phyloP scores from a whole-genome alignment of 2,329 filamentous ascomycete species.

The Tolypocladium nubicola region DNA sequence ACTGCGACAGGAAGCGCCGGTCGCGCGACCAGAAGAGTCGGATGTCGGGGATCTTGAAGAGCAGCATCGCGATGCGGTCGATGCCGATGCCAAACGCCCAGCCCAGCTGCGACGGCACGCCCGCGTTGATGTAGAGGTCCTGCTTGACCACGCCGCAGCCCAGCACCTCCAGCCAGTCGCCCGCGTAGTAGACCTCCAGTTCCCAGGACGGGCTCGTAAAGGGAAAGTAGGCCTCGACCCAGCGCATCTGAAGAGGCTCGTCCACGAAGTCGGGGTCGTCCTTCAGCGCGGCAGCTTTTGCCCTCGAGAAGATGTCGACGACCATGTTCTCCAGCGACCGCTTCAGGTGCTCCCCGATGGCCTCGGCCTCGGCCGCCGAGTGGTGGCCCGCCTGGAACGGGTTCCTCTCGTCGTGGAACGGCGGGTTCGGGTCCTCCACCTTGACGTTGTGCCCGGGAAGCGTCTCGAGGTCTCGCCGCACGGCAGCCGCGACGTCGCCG shows the following conservation, averaged over 20 bases:
- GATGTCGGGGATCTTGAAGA: conserved; percentile 94
- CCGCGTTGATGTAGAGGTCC: conserved; percentile 66
- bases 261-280: conserved; percentile 38
- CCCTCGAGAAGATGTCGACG: conserved; percentile 75
- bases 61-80: conserved; percentile 92
- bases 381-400: conserved; percentile 69
- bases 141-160: conserved; percentile 90
- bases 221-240: conserved; percentile 96
- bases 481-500: conserved; percentile 50
- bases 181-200: conserved; percentile 87
- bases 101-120: conserved; percentile 63
- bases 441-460: conserved; percentile 65
- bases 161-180: conserved; percentile 90
- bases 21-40: conserved; percentile 92
- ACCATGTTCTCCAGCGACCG: conserved; percentile 82
- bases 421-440: conserved; percentile 76
- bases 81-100: conserved; percentile 96
- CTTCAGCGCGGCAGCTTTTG: conserved; percentile 52
- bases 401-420: conserved; percentile 68
- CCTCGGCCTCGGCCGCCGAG: conserved; percentile 65
- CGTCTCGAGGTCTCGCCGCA: conserved; percentile 58
- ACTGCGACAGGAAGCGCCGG: conserved; percentile 76
- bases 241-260: conserved; percentile 76
- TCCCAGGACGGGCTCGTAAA: conserved; percentile 96
- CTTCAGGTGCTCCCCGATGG: conserved; percentile 78